Percentiles rank a stretch among this genome's conserved stretches.
Evolutionary conservation across 805 yeast genomes (phyloP).

Genomic region (Isabelozyma rhagii): DNA sequence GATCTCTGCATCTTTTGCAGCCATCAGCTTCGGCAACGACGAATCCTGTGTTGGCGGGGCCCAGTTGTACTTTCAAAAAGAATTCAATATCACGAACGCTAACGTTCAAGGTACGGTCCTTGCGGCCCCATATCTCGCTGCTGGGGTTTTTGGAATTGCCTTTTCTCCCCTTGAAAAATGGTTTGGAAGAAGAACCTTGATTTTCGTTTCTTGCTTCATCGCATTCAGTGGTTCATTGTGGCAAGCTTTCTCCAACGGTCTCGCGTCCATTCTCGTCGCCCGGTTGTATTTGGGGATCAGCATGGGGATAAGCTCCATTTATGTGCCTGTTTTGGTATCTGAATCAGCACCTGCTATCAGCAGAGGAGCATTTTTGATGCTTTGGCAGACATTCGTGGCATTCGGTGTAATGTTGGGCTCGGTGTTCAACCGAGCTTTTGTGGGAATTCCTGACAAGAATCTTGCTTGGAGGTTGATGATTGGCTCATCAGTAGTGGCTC

Average conservation of each 20-base stretch:
- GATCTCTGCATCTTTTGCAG: slow-evolving; percentile 5
- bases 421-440: slow-evolving; percentile 7
- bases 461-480: slow-evolving; percentile 12
- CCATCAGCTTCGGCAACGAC: slow-evolving; percentile 9
- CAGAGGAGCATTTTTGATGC: slow-evolving; percentile 11
- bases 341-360: slow-evolving; percentile 10
- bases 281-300: slow-evolving; percentile 12
- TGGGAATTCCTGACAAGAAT: slow-evolving; percentile 1
- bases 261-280: slow-evolving; percentile 7
- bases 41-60: slow-evolving; percentile 17
- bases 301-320: slow-evolving; percentile 10
- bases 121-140: slow-evolving; percentile 9
- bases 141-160: slow-evolving; percentile 7
- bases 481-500: slow-evolving; percentile 9
- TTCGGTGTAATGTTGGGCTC: slow-evolving; percentile 15
- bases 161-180: slow-evolving; percentile 5
- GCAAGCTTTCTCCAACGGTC: slow-evolving; percentile 10
- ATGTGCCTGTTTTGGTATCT: slow-evolving; percentile 11
- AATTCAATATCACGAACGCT: slow-evolving; percentile 4
- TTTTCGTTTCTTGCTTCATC: slow-evolving; percentile 7
- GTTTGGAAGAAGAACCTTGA: slow-evolving; percentile 8
- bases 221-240: slow-evolving; percentile 8
- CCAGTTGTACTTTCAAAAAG: slow-evolving; percentile 5
- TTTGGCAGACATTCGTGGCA: slow-evolving; percentile 14
- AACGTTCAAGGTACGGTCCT: slow-evolving; percentile 10